Evolutionary conservation across 2,329 filamentous ascomycete species (phyloP), one percentile per base, ranked within the genome.

Genomic region (Aspergillus aculeatinus): DNA sequence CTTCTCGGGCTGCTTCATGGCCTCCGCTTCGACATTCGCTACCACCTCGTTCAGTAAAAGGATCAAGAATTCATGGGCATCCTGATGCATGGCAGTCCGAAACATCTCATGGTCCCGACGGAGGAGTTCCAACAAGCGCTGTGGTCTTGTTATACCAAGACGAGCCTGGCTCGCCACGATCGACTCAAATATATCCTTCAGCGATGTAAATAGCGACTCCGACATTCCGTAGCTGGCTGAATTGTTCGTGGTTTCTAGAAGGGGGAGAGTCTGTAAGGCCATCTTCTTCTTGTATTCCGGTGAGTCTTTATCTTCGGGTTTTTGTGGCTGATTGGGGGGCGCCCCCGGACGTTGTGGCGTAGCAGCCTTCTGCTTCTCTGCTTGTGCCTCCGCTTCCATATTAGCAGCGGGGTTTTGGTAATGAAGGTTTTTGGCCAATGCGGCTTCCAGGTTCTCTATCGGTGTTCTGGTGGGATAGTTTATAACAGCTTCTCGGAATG

Each of bases 221-320:
- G 91, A 87, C 93, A 98, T 97, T 67, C 90, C 91, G 72, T 97
- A 96, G 19, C 87, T 85, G 50, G 83, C 82, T 7, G 88, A 84
- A 71, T 92, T 95, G 69, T 96, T 91, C 68, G 90, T 88, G 76
- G 98, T 85, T 69, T 96, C 91, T 59, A 98, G 77, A 42, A 97
- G 88, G 0, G 95, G 95, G 0, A 95, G 92, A 48, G 89, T 89
- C 61, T 93, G 83, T 81, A 98, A 87, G 19, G 93, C 93, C 74
- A 95, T 88, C 79, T 96, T 97, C 82, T 99, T 99, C 79, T 97
- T 97, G 79, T 95, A 96, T 77, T 99, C 95, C 0, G 94, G 92
- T 1, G 93, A 93, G 71, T 98, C 93, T 75, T 92, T 96, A 72
- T 98, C 95, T 75, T 98, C 95, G 9, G 91, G 90, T 67, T 92